Base-by-base conservation (phyloP, 768 basidiomycete genomes). In the Gloeopeniophorella convolvens region DNA sequence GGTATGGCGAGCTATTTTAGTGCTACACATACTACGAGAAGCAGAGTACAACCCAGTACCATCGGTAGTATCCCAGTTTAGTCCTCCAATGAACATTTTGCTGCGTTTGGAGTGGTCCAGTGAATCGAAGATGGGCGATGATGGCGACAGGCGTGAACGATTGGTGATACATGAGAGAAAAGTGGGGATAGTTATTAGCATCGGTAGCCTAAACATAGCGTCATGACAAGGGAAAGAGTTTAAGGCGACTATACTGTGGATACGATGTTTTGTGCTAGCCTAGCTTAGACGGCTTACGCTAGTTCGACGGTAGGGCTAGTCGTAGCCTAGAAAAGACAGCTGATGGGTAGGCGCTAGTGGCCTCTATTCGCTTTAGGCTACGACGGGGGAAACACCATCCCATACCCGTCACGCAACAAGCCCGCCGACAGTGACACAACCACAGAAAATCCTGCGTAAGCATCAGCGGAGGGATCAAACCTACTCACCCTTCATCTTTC, bases 21-120 rank as follows among this genome's bases (percentile, higher is more conserved):
- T 66, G 69, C 71, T 71, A 70, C 65, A 55, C 56, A 61, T 52
- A 41, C 59, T 55, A 60, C 49, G 63, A 30, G 50, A 66, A 62
- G 66, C 59, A 67, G 68, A 64, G 67, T 66, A 67, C 60, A 59
- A 64, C 64, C 45, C 45, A 44, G 50, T 79, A 98, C 95, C 94
- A 76, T 97, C 94, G 65, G 89, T 94, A 60, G 94, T 96, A 68
- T 96, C 93, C 94, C 94, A 98, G 72, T 96, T 96, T 56, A 98
- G 76, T 53, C 94, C 94, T 50, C 94, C 94, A 64, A 98, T 92
- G 70, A 98, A 98, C 94, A 98, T 96, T 76, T 98, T 98, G 70
- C 95, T 96, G 76, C 65, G 70, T 11, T 43, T 46, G 32, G 48
- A 39, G 31, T 45, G 32, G 45, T 51, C 42, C 42, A 41, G 27